Evolutionary conservation across 768 basidiomycete species (phyloP).

Genomic region (Russula compacta): DNA sequence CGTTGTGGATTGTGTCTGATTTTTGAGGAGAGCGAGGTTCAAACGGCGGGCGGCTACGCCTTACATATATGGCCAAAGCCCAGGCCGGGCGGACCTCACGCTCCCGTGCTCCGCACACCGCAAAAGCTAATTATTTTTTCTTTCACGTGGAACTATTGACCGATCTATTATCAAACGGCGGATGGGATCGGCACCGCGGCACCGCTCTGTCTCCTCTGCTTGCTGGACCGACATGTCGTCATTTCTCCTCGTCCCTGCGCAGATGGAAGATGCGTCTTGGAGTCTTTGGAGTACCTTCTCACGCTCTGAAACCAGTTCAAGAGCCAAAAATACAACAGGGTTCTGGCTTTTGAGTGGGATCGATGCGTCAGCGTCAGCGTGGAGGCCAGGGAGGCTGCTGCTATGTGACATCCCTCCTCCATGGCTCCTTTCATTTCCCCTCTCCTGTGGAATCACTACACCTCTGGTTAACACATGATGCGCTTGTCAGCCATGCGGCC

Average conservation of each 20-base stretch:
- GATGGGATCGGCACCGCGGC: neutral
- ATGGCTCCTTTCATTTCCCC: neutral
- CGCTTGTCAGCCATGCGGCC: neutral
- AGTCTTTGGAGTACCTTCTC: neutral
- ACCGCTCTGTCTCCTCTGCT: neutral
- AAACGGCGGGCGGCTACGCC: neutral
- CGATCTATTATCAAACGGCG: neutral
- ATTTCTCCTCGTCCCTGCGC: neutral
- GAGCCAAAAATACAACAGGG: neutral
- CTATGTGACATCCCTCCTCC: neutral
- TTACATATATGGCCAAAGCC: neutral
- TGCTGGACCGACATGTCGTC: neutral
- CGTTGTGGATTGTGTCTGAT: neutral
- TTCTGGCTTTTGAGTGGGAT: neutral
- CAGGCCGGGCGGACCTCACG: slow-evolving; percentile 1
- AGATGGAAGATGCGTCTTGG: neutral
- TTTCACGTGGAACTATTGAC: neutral
- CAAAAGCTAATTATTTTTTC: neutral
- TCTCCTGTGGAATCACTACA: neutral
- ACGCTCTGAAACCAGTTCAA: neutral
- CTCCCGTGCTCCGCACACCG: neutral
- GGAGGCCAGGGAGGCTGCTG: neutral
- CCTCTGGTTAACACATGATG: too few species aligned
- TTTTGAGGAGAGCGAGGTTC: neutral
- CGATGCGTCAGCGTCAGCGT: neutral